These are phyloP conservation scores for Podospora fimiseda DNA, from an alignment of 495 filamentous ascomycete genomes.

Conservation along the genomic window DNA sequence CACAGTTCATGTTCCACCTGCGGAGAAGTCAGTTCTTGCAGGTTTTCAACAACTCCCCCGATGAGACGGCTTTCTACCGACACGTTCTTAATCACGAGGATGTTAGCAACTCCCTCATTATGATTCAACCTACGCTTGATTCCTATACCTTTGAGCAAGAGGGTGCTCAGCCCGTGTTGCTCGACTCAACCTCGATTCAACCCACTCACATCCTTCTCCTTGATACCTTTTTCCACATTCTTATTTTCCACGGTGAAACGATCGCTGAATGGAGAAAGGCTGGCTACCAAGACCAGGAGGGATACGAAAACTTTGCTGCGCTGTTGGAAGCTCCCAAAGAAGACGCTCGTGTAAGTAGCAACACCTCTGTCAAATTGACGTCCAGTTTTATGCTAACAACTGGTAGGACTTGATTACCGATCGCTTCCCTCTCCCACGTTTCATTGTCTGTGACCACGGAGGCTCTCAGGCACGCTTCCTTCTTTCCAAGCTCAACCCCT, in stretches of 20 bases:
- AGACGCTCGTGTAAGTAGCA: constrained; percentile 73
- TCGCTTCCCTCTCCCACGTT: constrained; percentile 93
- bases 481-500: constrained; percentile 95
- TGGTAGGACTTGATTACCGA: constrained; percentile 91
- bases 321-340: constrained; percentile 95
- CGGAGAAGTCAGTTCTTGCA: constrained; percentile 96
- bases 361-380: not conserved
- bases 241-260: constrained; percentile 98
- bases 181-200: constrained; percentile 95
- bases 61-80: constrained; percentile 97
- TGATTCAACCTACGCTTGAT: constrained; percentile 98
- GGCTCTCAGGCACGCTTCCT: constrained; percentile 98
- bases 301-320: constrained; percentile 90
- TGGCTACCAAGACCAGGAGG: constrained; percentile 96
- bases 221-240: constrained; percentile 98
- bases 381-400: constrained; percentile 13
- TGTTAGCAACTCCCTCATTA: constrained; percentile 91
- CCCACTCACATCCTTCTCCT: constrained; percentile 89
- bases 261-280: constrained; percentile 98
- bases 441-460: constrained; percentile 97
- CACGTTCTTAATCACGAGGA: constrained; percentile 98
- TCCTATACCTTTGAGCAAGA: constrained; percentile 96
- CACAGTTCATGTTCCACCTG: constrained; percentile 99
- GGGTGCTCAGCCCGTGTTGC: constrained; percentile 78
- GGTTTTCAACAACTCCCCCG: constrained; percentile 98